Evolutionary conservation across 1,284 basidiomycete species (phyloP), one percentile per base, ranked within the genome.

Genomic region (Pseudozyma flocculosa): DNA sequence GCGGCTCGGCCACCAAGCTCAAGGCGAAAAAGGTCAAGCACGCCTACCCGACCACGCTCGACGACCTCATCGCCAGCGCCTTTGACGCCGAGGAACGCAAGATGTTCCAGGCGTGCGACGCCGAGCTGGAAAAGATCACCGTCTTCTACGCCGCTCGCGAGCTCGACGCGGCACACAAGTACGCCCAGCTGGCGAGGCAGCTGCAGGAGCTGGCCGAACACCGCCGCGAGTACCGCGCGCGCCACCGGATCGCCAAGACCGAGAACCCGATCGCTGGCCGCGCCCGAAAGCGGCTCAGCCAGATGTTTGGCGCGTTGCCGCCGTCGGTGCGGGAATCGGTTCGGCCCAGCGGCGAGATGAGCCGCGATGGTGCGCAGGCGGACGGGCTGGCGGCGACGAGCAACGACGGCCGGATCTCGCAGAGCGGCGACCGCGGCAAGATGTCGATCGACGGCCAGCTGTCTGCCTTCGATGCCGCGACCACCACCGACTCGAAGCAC

Each of bases 81-180:
- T 82, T 85, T 0, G 81, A 84, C 34, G 87, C 92, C 70, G 77
- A 49, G 90, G 94, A 80, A 85, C 93, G 21, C 87, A 92, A 70
- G 80, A 80, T 68, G 40, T 75, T 73, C 30, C 41, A 39, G 10
- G 68, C 61, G 0, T 58, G 68, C 46, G 65, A 75, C 34, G 34
- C 50, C 24, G 70, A 71, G 53, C 59, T 73, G 36, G 62, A 66
- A 21, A 58, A 64, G 21, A 70, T 69, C 49, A 50, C 62, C 38
- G 39, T 41, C 2, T 97, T 97, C 78, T 96, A 90, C 74, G 72
- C 84, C 9, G 84, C 84, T 22, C 83, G 87, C 22, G 89, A 90
- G 76, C 80, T 82, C 22, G 89, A 91, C 62, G 85, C 87, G 79
- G 79, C 80, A 21, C 79, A 79, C 24, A 82, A 82, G 54, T 83